Evolutionary conservation across 257 asterid genomes (phyloP).

Genomic region (Penstemon newberryi): DNA sequence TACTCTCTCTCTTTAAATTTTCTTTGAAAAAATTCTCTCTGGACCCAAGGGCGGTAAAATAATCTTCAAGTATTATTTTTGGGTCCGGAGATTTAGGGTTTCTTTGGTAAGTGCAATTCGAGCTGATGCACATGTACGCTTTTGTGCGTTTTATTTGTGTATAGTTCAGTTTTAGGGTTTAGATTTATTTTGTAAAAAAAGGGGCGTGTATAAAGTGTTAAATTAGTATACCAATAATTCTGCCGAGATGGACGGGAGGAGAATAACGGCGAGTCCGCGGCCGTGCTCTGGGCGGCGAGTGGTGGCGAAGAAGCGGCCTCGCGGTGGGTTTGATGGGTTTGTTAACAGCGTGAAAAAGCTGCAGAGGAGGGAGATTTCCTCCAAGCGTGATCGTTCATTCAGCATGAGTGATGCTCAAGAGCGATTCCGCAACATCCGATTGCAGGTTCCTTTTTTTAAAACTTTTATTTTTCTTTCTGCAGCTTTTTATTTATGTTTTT

Average conservation of each 20-base stretch:
- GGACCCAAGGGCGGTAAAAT: constrained; percentile 38
- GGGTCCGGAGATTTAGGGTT: constrained; percentile 58
- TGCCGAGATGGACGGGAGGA: constrained; percentile 78
- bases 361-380: constrained; percentile 88
- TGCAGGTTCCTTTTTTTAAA: constrained; percentile 56
- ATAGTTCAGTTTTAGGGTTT: constrained; percentile 31
- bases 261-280: constrained; percentile 89
- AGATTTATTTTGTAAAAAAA: constrained; percentile 19
- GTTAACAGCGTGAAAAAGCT: constrained; percentile 96
- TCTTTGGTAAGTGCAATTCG: constrained; percentile 24
- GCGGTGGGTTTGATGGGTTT: constrained; percentile 73
- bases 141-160: constrained; percentile 26
- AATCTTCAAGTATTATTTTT: constrained; percentile 36
- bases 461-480: background rate
- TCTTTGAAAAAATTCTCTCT: constrained; percentile 26
- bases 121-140: constrained; percentile 24
- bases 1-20: constrained; percentile 15
- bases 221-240: constrained; percentile 14
- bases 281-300: constrained; percentile 92
- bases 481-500: background rate
- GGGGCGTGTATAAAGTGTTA: constrained; percentile 17
- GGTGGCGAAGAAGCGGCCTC: constrained; percentile 92
- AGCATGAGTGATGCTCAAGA: constrained; percentile 95
- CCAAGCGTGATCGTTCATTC: constrained; percentile 83
- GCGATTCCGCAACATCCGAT: constrained; percentile 82